Base-by-base conservation (phyloP, 2,329 filamentous ascomycete species). In the Arthrobotrys sinensis region DNA sequence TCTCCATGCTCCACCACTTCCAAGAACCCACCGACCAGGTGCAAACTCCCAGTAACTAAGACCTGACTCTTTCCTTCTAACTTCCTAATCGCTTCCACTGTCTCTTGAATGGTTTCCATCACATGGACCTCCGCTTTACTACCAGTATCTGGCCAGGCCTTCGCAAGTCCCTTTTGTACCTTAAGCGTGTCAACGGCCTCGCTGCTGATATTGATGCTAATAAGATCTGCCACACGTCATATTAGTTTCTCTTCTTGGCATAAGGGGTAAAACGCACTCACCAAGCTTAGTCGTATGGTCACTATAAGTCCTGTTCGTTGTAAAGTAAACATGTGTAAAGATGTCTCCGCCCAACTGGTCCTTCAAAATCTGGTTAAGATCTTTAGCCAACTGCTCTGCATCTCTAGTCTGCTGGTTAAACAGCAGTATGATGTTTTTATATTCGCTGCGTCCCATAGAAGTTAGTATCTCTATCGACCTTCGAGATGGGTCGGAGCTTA, bases 391-490 rank as follows among this genome's bases (percentile, higher is more conserved):
- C 14, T 88, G 86, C 3, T 86, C 85, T 4, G 92, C 92, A 82
- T 97, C 91, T 36, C 94, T 89, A 8, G 93, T 93, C 83, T 97
- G 93, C 84, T 97, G 95, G 84, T 97, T 97, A 87, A 98, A 98
- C 57, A 98, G 88, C 53, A 98, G 85, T 0, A 93, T 86, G 4
- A 85, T 83, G 52, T 86, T 84, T 16, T 78, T 48, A 11, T 77
- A 52, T 12, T 75, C 63, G 38, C 69, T 68, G n/a, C 7, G 11
- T 28, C 10, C 12, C 52, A 14, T 8, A 4, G 38, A 12, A 4
- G 32, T 57, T 38, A 57, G 52, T 5, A 45, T 48, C 40, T 28
- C 14, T 11, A 1, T 6, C 32, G 4, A 34, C 1, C n/a, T 55
- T 6, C n/a, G 43, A 16, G n/a, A 19, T 40, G 2, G 11, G 19